These are phyloP conservation scores for Capsella bursapastoris DNA, from an alignment of 345 rosid species.

Conservation along the genomic window DNA sequence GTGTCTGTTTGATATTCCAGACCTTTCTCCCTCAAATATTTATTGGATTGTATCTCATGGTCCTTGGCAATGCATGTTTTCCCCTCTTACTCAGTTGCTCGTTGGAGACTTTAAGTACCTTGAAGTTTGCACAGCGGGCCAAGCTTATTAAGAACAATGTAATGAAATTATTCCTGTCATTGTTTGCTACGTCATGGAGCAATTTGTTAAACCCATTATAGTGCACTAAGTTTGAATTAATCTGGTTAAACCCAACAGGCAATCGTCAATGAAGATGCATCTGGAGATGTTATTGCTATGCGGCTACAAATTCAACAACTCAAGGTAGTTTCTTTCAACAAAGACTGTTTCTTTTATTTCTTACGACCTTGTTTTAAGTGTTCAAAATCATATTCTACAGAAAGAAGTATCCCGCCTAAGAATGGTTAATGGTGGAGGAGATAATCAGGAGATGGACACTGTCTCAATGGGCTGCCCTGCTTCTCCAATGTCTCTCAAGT, in stretches of 20 bases:
- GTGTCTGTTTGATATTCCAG: conserved; percentile 1
- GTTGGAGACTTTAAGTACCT: conserved; percentile 90
- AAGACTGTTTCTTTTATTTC: conserved; percentile 17
- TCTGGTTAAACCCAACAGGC: conserved; percentile 56
- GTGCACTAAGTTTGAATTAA: conserved; percentile 17
- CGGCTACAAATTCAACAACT: conserved; percentile 93
- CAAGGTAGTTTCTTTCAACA: conserved; percentile 57
- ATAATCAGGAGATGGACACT: conserved; percentile 57
- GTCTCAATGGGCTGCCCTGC: conserved; percentile 56
- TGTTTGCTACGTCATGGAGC: conserved; percentile 18
- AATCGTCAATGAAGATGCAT: conserved; percentile 93
- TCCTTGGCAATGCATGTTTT: not conserved
- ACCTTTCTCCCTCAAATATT: conserved; percentile 2
- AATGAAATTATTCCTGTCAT: conserved; percentile 35
- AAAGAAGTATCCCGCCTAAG: conserved; percentile 80
- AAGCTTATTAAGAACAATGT: conserved; percentile 96
- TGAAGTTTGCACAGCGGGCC: conserved; percentile 99
- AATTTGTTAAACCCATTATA: not conserved
- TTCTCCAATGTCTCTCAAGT: conserved; percentile 74
- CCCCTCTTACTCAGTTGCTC: conserved; percentile 67
- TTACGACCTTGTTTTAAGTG: conserved; percentile 9
- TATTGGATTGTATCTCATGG: conserved; percentile 31
- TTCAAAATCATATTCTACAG: conserved; percentile 49
- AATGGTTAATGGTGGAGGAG: conserved; percentile 61
- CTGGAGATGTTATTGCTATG: conserved; percentile 96